Base-by-base conservation (phyloP, 106 monocot species). In the Hemerocallis citrina region DNA sequence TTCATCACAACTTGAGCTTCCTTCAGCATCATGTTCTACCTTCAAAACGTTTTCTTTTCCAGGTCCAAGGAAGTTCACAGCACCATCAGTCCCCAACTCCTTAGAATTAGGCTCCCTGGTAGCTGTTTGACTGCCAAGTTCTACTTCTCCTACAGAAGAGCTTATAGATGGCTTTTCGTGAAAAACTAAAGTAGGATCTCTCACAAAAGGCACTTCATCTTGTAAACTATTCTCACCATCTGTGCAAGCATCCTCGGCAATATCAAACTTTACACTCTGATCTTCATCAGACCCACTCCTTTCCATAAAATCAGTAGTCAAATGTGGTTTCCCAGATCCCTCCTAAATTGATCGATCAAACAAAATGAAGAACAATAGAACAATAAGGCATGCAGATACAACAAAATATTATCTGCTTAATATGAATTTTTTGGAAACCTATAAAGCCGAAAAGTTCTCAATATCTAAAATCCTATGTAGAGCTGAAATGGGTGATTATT, bases 161-260 rank as follows among this genome's bases (percentile, higher is more conserved):
- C 16, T 42, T 23, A 76, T 21, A 23, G 65, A 62, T 66, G 82
- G 75, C 55, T 81, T 83, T 67, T 79, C 79, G 64, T 72, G 85
- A 10, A 96, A 71, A 62, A 77, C 78, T 52, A 96, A 65, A 20
- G 89, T 90, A 37, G 81, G 91, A 62, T 84, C 96, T 77, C 79
- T 85, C 66, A 58, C 71, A 63, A 66, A 71, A 59, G 63, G 27
- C 23, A 75, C 23, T 37, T 75, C 79, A 62, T 79, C 78, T 63
- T 74, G 68, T 27, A 61, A 49, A 73, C 38, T 37, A 68, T 70
- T 72, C 43, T 73, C 55, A 70, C 30, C 44, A 24, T 49, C 63
- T 22, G 52, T 48, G 35, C 16, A 52, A 31, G 27, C 49, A 39
- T 61, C 66, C 48, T 67, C 64, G 36, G 52, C 40, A 63, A 27